phyloP scores from a whole-genome alignment of 2,329 filamentous ascomycete species.

The Calonectria honghensis region DNA sequence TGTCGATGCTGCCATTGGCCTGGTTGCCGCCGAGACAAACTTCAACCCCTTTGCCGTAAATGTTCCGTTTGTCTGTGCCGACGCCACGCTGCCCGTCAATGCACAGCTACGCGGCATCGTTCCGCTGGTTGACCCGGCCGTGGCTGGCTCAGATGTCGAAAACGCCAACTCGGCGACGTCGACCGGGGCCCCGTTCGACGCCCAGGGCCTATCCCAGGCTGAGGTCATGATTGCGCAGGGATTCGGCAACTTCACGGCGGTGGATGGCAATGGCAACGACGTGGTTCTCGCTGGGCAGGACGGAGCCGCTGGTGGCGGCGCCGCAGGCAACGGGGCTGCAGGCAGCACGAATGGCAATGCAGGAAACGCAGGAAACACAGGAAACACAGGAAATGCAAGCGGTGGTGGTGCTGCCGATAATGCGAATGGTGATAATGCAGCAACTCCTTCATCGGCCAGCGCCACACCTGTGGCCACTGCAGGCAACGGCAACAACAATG shows the following conservation, averaged over 20 bases:
- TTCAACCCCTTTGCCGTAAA: slow-evolving; percentile 80
- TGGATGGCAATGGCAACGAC: slow-evolving; percentile 57
- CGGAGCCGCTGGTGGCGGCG: slow-evolving; percentile 47
- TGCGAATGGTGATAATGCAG: not conserved
- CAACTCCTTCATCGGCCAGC: not conserved
- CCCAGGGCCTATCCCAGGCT: slow-evolving; percentile 78
- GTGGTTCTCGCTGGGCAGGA: slow-evolving; percentile 60
- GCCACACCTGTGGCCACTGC: not conserved
- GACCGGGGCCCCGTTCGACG: slow-evolving; percentile 72
- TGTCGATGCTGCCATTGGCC: slow-evolving; percentile 76
- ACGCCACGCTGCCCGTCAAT: slow-evolving; percentile 77
- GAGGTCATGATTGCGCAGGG: slow-evolving; percentile 77
- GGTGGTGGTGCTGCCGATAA: not conserved
- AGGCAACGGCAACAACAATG: not conserved
- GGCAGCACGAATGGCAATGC: slow-evolving; percentile 40
- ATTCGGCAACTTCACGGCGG: slow-evolving; percentile 76
- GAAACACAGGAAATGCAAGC: not conserved
- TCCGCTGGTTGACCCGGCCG: slow-evolving; percentile 79
- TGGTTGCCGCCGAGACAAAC: slow-evolving; percentile 83
- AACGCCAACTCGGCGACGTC: slow-evolving; percentile 76
- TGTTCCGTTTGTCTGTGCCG: slow-evolving; percentile 78
- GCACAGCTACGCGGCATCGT: slow-evolving; percentile 78
- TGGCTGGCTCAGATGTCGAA: slow-evolving; percentile 73
- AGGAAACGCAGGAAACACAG: not conserved
- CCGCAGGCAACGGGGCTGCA: slow-evolving; percentile 38